Conservation (phyloP, 305 asterid species). For the Fraxinus albicans region DNA sequence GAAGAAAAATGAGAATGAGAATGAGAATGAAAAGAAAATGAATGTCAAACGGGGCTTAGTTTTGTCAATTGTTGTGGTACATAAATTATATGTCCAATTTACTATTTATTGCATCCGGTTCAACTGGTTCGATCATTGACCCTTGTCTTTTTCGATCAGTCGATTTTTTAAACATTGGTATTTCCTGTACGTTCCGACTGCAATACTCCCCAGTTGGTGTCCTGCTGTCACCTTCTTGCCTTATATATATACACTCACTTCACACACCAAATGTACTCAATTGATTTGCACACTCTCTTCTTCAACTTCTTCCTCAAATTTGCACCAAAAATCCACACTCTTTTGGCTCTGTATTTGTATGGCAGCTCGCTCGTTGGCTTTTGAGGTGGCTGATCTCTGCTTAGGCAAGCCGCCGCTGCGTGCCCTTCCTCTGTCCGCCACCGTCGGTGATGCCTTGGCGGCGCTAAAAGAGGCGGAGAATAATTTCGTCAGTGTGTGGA, state of each 20-base stretch:
- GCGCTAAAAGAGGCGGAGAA: conserved; percentile 55
- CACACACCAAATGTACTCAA: background rate
- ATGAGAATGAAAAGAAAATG: too few species aligned
- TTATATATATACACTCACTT: background rate
- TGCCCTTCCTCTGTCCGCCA: conserved; percentile 58
- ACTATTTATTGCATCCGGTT: too few species aligned
- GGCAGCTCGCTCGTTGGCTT: conserved; percentile 55
- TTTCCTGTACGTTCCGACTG: too few species aligned
- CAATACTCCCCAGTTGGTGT: background rate
- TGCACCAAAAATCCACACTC: background rate
- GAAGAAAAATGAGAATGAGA: too few species aligned
- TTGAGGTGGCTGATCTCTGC: conserved; percentile 84
- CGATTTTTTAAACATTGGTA: too few species aligned
- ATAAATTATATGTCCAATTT: too few species aligned
- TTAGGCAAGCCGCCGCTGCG: conserved; percentile 88
- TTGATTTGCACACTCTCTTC: background rate
- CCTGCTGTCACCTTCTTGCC: background rate
- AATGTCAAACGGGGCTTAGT: too few species aligned
- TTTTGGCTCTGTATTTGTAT: conserved; percentile 36
- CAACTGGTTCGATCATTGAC: too few species aligned
- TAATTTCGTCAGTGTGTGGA: conserved; percentile 65
- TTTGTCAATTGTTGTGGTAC: too few species aligned
- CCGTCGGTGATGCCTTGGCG: conserved; percentile 61
- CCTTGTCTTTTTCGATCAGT: too few species aligned
- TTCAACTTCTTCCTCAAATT: background rate